These are phyloP conservation scores for Cercospora sp. DNA, from an alignment of 2,329 filamentous ascomycete species.

Conservation along the genomic window DNA sequence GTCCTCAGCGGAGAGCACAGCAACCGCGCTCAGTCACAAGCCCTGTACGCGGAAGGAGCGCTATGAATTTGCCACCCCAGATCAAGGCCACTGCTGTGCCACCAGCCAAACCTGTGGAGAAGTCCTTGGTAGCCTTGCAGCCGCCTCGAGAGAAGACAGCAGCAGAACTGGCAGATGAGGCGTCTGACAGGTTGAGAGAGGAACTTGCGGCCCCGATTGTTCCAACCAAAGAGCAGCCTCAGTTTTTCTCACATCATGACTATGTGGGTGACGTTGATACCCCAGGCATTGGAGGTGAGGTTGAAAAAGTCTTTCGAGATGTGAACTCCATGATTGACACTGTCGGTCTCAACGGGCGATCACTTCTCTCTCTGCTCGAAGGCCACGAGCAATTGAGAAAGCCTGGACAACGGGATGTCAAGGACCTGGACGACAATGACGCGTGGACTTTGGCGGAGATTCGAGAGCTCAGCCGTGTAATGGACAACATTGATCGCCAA, in stretches of 20 bases:
- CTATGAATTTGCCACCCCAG: conserved; percentile 30
- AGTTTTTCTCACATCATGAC: conserved; percentile 63
- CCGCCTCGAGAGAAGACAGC: conserved; percentile 44
- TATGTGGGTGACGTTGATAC: conserved; percentile 45
- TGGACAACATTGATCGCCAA: conserved; percentile 59
- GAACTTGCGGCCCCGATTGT: conserved; percentile 62
- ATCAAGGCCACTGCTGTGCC: conserved; percentile 37
- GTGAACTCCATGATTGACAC: conserved; percentile 95
- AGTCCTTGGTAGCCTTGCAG: conserved; percentile 32
- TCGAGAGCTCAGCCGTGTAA: conserved; percentile 59
- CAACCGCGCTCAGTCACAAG: conserved; percentile 58
- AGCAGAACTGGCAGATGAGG: conserved; percentile 62
- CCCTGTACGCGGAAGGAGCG: conserved; percentile 35
- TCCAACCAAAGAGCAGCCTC: conserved; percentile 63
- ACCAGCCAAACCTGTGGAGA: conserved; percentile 37
- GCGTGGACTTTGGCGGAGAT: conserved; percentile 78
- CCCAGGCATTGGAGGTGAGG: conserved; percentile 48
- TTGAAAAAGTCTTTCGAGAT: conserved; percentile 66
- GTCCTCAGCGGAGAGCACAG: conserved; percentile 49
- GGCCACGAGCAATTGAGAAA: conserved; percentile 63
- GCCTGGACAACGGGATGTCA: conserved; percentile 54
- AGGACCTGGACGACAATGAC: conserved; percentile 58
- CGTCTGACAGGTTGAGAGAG: conserved; percentile 67
- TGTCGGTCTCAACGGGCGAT: conserved; percentile 80
- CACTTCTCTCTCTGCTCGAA: conserved; percentile 59